Percentiles rank a stretch among this genome's conserved stretches.
These are phyloP conservation scores for Fusarium sp. DNA, from an alignment of 2,329 filamentous ascomycete species.

Conservation along the genomic window DNA sequence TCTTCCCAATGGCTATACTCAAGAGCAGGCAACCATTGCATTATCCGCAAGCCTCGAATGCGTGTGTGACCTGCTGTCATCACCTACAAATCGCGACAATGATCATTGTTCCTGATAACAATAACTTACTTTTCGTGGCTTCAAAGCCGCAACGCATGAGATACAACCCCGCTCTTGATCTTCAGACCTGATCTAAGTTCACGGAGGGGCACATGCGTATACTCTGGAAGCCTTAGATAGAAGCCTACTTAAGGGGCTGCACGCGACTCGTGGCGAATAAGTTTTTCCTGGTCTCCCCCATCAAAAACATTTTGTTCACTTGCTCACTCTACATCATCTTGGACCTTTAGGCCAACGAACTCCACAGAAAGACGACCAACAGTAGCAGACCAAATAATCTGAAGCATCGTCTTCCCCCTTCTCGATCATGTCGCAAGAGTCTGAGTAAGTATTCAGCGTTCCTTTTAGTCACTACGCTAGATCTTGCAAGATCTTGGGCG, in stretches of 20 bases:
- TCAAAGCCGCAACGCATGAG: neutral
- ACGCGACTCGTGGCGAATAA: neutral
- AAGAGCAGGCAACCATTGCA: neutral
- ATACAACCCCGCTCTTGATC: too few species aligned
- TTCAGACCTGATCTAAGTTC: neutral
- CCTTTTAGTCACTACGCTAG: rapidly evolving
- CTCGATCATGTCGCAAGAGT: neutral
- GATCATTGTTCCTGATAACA: too few species aligned
- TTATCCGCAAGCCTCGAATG: neutral
- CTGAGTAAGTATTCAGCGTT: neutral
- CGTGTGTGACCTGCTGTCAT: too few species aligned
- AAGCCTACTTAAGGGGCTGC: neutral
- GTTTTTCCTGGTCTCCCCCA: too few species aligned
- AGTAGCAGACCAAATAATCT: too few species aligned
- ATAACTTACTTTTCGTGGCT: neutral
- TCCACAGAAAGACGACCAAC: neutral
- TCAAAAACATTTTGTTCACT: rapidly evolving
- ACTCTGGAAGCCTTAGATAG: neutral
- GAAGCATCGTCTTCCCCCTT: too few species aligned
- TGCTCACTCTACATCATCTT: too few species aligned
- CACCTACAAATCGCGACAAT: too few species aligned
- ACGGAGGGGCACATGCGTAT: too few species aligned
- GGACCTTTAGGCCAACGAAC: too few species aligned
- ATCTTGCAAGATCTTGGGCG: rapidly evolving
- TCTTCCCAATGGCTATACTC: rapidly evolving